These are phyloP conservation scores for sorghum (Sorghum bicolor) DNA, from an alignment of 176 grass and related monocot species.

Conservation along the genomic window DNA sequence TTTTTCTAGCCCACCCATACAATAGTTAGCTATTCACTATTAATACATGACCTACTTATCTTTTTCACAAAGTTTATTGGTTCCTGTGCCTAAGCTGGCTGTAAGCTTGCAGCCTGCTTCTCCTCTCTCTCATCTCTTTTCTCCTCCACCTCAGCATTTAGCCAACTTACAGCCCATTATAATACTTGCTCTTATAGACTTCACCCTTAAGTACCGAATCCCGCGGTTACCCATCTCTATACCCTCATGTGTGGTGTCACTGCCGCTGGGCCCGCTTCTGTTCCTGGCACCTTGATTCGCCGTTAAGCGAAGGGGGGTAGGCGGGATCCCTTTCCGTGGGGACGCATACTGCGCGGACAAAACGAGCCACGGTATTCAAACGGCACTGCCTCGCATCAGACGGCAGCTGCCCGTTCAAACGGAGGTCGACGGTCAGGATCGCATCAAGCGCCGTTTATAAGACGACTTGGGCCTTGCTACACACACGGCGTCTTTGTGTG, in stretches of 20 bases:
- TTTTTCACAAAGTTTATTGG: too few relatives aligned
- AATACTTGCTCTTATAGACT: too few relatives aligned
- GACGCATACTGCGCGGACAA: not conserved
- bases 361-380: not conserved
- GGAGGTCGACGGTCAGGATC: slow-evolving; percentile 23
- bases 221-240: not conserved
- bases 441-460: slow-evolving; percentile 15
- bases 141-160: too few relatives aligned
- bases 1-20: too few relatives aligned
- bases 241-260: not conserved
- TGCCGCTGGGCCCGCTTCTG: not conserved
- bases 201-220: not conserved
- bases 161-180: too few relatives aligned
- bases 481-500: slow-evolving; percentile 18
- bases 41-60: too few relatives aligned
- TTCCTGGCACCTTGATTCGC: not conserved
- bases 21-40: too few relatives aligned
- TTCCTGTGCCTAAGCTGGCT: too few relatives aligned
- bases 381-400: not conserved
- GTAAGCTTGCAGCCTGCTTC: too few relatives aligned
- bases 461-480: not conserved
- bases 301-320: not conserved
- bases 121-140: too few relatives aligned
- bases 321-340: not conserved
- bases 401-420: slow-evolving; percentile 3